Conservation (phyloP, 2,329 filamentous ascomycete species). For the Fusarium dlaminii region DNA sequence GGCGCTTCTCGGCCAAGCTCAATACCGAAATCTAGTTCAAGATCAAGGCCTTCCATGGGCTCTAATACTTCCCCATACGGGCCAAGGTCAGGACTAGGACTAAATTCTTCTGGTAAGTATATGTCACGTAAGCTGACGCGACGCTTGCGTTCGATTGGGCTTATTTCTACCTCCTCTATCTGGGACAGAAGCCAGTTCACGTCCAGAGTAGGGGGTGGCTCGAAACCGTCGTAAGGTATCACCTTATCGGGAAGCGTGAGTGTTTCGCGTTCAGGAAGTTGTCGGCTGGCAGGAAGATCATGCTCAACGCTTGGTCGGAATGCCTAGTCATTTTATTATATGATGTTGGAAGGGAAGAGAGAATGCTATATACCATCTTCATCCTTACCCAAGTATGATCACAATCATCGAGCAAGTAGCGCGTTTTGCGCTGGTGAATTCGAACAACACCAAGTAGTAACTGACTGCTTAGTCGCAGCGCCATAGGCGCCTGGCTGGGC, state of each 20-base stretch:
- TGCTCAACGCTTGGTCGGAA: not conserved
- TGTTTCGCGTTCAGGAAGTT: not conserved
- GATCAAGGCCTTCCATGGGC: slow-evolving; percentile 72
- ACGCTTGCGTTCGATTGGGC: slow-evolving; percentile 64
- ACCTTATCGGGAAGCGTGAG: not conserved
- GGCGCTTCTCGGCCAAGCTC: slow-evolving; percentile 66
- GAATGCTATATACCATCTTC: slow-evolving; percentile 78
- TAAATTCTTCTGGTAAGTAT: slow-evolving; percentile 73
- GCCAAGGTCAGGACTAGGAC: not conserved
- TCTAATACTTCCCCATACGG: slow-evolving; percentile 51
- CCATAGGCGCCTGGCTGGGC: slow-evolving; percentile 91
- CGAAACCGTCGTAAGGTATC: not conserved
- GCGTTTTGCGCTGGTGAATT: slow-evolving; percentile 96
- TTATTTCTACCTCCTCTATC: slow-evolving; percentile 66
- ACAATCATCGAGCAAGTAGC: slow-evolving; percentile 95
- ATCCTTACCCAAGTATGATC: slow-evolving; percentile 98
- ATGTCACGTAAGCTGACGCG: slow-evolving; percentile 70
- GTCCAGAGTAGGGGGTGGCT: not conserved
- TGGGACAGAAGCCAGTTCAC: not conserved
- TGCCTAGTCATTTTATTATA: not conserved
- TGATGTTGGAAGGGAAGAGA: not conserved
- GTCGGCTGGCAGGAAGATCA: not conserved
- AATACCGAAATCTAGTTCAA: slow-evolving; percentile 78
- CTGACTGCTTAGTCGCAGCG: slow-evolving; percentile 90
- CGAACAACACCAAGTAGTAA: slow-evolving; percentile 93